Evolutionary conservation across 768 basidiomycete genomes (phyloP), one percentile per base, ranked within the genome.

Genomic region (Coprinopsis sp.): DNA sequence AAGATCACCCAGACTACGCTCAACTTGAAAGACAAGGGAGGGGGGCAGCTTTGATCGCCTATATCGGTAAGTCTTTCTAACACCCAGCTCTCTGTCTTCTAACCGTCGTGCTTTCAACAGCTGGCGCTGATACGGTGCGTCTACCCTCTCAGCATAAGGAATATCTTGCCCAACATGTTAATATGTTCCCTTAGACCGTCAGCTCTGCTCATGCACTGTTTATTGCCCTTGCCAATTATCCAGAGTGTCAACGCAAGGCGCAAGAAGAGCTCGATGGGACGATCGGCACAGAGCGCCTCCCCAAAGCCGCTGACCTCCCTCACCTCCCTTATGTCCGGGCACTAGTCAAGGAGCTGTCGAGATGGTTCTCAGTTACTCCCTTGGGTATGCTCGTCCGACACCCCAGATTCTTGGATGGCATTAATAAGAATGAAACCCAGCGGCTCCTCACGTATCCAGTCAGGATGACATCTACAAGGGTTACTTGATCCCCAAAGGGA

Each of bases 61-160:
- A 61, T 24, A 47, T 59, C 38, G 62, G 62, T 60, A 47, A 11
- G 54, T n/a, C n/a, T n/a, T n/a, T n/a, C n/a, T n/a, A n/a, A n/a
- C 39, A 12, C 13, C 39, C 6, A 12, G 24, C 27, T 14, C 41
- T 38, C n/a, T 44, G 29, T 23, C 24, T 18, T 4, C 5, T 29
- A 23, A 34, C 29, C 13, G 23, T 43, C 4, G 16, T 19, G 34
- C 5, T 10, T 14, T n/a, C 22, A 13, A 14, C 33, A 58, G 61
- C 58, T n/a, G 64, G 63, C 11, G 56, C 58, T n/a, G 67, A 71
- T 46, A 66, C 65, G 2, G 46, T 46, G 29, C 18, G 31, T 19
- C 3, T 11, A 13, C 27, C 18, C 14, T 22, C n/a, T n/a, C n/a
- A n/a, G n/a, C n/a, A n/a, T n/a, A n/a, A n/a, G n/a, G n/a, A n/a